A percentile compares a stretch with the other conserved stretches of the same genome.
Conservation (phyloP, 2,329 filamentous ascomycete genomes). For the Aciculosporium take region DNA sequence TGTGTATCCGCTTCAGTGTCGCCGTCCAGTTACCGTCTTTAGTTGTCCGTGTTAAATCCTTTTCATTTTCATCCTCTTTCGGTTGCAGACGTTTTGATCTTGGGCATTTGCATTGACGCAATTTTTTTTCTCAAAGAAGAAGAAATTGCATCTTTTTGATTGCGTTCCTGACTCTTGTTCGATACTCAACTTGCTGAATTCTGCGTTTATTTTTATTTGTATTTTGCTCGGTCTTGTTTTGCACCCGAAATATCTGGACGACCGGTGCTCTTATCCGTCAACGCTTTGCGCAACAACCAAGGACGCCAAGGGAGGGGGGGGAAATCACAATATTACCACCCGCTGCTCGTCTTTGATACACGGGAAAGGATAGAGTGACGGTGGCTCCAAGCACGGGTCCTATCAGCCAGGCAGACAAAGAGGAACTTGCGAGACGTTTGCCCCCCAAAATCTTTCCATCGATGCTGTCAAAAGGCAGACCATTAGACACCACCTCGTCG, state of each 20-base stretch:
- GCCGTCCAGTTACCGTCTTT: background rate
- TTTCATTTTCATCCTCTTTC: background rate
- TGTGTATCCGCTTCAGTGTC: conserved; percentile 4
- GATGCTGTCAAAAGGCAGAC: conserved; percentile 40
- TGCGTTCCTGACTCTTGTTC: background rate
- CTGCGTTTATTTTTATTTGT: too few species aligned
- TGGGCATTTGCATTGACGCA: background rate
- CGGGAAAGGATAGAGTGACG: too few species aligned
- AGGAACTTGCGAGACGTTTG: conserved; percentile 25
- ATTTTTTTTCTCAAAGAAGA: background rate
- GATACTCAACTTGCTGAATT: background rate
- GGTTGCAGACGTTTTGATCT: too few species aligned
- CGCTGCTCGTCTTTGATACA: too few species aligned
- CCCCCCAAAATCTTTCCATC: too few species aligned
- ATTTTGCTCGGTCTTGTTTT: too few species aligned
- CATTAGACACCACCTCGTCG: conserved; percentile 27
- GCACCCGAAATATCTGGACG: too few species aligned
- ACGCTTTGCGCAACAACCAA: too few species aligned
- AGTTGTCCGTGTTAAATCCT: background rate
- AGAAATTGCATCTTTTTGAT: background rate
- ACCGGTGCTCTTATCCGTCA: too few species aligned
- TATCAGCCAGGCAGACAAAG: conserved; percentile 12
- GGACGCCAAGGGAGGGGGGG: too few species aligned
- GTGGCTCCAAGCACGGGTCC: too few species aligned
- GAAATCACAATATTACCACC: too few species aligned